Conservation (phyloP, 805 yeast genomes). For the Starmerella cellae region DNA sequence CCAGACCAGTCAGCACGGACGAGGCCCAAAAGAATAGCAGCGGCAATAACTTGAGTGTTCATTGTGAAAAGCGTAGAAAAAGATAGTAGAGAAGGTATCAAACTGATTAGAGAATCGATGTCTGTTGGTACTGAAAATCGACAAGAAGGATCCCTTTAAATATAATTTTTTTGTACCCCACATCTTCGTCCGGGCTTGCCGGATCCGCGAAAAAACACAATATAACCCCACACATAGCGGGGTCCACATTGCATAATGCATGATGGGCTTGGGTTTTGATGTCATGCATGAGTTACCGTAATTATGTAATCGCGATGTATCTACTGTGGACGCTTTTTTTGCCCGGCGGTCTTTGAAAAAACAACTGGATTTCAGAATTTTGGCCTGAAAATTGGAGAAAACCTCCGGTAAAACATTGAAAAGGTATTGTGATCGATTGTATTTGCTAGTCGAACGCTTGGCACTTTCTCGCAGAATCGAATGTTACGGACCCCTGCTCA, state of each 20-base stretch:
- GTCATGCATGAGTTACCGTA: neutral
- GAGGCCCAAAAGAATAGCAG: slow-evolving; percentile 16
- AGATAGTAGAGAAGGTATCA: neutral
- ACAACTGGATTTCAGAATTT: too few species aligned
- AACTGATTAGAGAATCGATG: neutral
- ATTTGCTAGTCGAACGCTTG: too few species aligned
- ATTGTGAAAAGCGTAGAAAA: slow-evolving; percentile 5
- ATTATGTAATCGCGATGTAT: neutral
- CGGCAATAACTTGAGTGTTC: slow-evolving; percentile 18
- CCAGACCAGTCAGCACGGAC: slow-evolving; percentile 15
- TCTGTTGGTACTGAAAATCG: too few species aligned
- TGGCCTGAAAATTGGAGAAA: too few species aligned
- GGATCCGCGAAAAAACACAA: neutral
- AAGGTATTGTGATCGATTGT: too few species aligned
- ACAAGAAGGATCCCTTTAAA: neutral
- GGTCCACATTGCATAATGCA: too few species aligned
- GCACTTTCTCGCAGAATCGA: too few species aligned
- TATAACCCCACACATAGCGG: neutral
- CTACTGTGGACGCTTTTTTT: too few species aligned
- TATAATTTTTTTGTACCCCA: neutral
- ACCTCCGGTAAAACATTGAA: too few species aligned
- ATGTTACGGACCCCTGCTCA: too few species aligned
- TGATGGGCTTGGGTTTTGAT: neutral
- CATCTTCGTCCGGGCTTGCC: neutral
- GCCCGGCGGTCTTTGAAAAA: too few species aligned